A percentile compares a stretch with the other conserved stretches of the same genome.
These are phyloP conservation scores for Neurospora hispaniola DNA, from an alignment of 495 filamentous ascomycete species.

Conservation along the genomic window DNA sequence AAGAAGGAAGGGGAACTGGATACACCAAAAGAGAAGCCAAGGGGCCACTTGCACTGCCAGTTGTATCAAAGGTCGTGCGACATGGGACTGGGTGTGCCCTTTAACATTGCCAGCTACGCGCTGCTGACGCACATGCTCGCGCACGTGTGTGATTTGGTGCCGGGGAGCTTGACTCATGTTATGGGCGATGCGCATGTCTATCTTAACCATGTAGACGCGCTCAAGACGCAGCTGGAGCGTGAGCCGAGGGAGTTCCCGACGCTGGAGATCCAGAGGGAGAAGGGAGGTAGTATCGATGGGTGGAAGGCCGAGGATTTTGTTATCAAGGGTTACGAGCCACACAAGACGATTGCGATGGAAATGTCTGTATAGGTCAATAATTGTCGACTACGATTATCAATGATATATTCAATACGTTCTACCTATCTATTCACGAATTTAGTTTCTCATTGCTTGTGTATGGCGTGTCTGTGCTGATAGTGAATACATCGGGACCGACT, in stretches of 20 bases:
- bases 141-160: slow-evolving; percentile 68
- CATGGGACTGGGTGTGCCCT: slow-evolving; percentile 94
- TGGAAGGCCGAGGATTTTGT: slow-evolving; percentile 85
- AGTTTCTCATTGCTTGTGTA: neutral
- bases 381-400: neutral
- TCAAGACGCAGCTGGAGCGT: slow-evolving; percentile 66
- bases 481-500: neutral
- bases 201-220: slow-evolving; percentile 80
- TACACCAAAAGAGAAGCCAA: slow-evolving; percentile 26
- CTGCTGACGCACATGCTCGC: slow-evolving; percentile 90
- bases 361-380: slow-evolving; percentile 65
- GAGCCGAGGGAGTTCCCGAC: slow-evolving; percentile 76
- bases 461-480: neutral
- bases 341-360: slow-evolving; percentile 89
- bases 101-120: slow-evolving; percentile 94
- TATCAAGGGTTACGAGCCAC: slow-evolving; percentile 79
- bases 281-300: slow-evolving; percentile 63
- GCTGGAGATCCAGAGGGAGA: slow-evolving; percentile 55
- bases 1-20: slow-evolving; percentile 3
- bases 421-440: neutral
- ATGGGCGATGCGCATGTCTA: slow-evolving; percentile 98
- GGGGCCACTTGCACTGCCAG: slow-evolving; percentile 67
- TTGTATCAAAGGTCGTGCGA: slow-evolving; percentile 93
- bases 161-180: slow-evolving; percentile 76
- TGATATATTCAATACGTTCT: neutral